Base-by-base conservation (phyloP, 805 yeast genomes). In the Nakazawaea molendinolei region DNA sequence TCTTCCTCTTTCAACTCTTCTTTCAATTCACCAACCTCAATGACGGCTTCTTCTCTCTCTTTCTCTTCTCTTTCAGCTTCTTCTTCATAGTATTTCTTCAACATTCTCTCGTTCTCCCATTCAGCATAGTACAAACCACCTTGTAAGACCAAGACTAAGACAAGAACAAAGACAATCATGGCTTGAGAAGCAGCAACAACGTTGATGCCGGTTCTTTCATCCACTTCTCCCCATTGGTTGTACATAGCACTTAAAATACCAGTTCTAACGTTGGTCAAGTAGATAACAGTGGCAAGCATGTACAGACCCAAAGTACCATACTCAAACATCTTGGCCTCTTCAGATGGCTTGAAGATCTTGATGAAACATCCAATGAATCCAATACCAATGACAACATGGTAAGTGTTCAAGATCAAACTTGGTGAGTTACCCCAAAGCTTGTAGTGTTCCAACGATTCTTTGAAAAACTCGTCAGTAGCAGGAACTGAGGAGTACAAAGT, bases 151-250 rank as follows among this genome's bases (percentile, higher is more conserved):
- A 87, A 60, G n/a, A 87, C 83, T 45, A 96, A 97, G 16, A 75
- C 53, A 35, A 89, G 63, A 13, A 83, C 66, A 36, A 86, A 56
- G 7, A 83, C 74, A 46, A 85, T 67, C 67, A 90, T 79, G 25
- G 81, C 71, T 59, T 81, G 80, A 20, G 92, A 79, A 5, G 97
- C 97, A 27, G 92, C 96, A 51, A 92, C 74, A 26, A 92, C 95
- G 45, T 85, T 86, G 50, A 90, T 61, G 21, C 97, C 97, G 16
- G 95, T 85, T 42, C 69, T 68, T 55, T 73, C 76, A 50, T 84
- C 85, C 34, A 92, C 95, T 34, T 90, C 97, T 46, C 96, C 97
- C 97, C 97, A 90, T 42, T 76, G 67, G 29, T 87, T 89, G 40
- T 71, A 58, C 19, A 76, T 48, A 37, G 86, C 74, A 39, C 89